Percentiles rank a stretch among this genome's conserved stretches.
Conservation (phyloP, 345 rosid genomes). For the Lenwebbia sp. region DNA sequence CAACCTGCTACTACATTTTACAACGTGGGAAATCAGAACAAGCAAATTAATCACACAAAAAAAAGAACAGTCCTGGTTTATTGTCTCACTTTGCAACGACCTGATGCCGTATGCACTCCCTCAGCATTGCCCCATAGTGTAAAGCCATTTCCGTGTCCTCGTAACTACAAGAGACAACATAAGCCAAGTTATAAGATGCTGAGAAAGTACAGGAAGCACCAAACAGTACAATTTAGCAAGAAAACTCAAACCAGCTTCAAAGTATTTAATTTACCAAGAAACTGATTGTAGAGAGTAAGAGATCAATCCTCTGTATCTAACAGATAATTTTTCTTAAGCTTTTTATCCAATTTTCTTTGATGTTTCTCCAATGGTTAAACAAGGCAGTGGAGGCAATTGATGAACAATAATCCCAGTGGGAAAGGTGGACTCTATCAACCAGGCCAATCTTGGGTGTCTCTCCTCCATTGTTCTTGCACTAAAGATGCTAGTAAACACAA, state of each 20-base stretch:
- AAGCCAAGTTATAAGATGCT: background rate
- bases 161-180: slow-evolving; percentile 7
- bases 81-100: slow-evolving; percentile 15
- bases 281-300: background rate
- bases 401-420: background rate
- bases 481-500: background rate
- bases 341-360: background rate
- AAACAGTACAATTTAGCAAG: background rate
- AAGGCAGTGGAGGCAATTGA: background rate
- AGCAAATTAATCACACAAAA: background rate
- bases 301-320: background rate
- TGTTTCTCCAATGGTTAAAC: background rate
- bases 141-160: slow-evolving; percentile 14
- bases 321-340: background rate
- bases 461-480: background rate
- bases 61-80: background rate
- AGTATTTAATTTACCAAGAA: background rate
- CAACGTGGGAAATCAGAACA: background rate
- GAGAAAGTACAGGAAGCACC: background rate
- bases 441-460: background rate
- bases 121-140: slow-evolving; percentile 15
- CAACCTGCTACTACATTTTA: background rate
- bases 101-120: slow-evolving; percentile 29
- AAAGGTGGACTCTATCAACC: background rate
- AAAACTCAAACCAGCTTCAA: background rate